Evolutionary conservation across 2,329 filamentous ascomycete genomes (phyloP).

Genomic region (Zymoseptoria crescenta): DNA sequence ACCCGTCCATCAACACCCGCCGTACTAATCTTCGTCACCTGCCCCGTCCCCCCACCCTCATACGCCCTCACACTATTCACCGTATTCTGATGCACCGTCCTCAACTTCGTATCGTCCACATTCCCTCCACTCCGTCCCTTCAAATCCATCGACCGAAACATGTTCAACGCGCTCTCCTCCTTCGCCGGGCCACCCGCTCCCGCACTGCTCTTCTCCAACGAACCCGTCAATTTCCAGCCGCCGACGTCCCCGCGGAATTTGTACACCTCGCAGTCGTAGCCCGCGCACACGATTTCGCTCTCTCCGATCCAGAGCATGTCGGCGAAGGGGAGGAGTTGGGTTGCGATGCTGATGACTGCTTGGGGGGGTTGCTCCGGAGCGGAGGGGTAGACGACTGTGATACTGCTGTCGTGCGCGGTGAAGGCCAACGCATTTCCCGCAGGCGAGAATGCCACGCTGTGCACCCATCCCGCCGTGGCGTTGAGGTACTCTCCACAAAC

Average conservation of each 20-base stretch:
- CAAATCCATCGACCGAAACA: constrained; percentile 98
- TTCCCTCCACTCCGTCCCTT: constrained; percentile 63
- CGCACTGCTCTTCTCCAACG: constrained; percentile 58
- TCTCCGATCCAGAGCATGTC: constrained; percentile 89
- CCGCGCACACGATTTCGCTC: constrained; percentile 87
- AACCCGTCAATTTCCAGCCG: constrained; percentile 78
- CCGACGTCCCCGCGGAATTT: constrained; percentile 69
- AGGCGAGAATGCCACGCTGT: constrained; percentile 86
- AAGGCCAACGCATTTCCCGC: constrained; percentile 91
- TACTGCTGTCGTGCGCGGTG: constrained; percentile 87
- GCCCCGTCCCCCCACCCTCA: constrained; percentile 48
- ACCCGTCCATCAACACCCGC: constrained; percentile 42
- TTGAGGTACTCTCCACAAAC: constrained; percentile 96
- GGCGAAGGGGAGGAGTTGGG: constrained; percentile 85
- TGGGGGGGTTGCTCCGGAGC: constrained; percentile 82
- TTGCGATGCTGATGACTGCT: constrained; percentile 84
- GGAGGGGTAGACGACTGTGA: constrained; percentile 91
- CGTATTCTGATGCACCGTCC: constrained; percentile 94
- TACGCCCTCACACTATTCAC: constrained; percentile 77
- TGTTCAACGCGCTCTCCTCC: constrained; percentile 91
- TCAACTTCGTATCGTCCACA: constrained; percentile 87
- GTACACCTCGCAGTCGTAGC: constrained; percentile 83
- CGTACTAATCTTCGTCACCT: constrained; percentile 69
- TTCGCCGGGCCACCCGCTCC: constrained; percentile 39
- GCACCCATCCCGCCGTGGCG: constrained; percentile 93